A percentile compares a stretch with the other conserved stretches of the same genome.
phyloP scores from a whole-genome alignment of 108 stramenopile genomes.

The Discostella stelligeroides region DNA sequence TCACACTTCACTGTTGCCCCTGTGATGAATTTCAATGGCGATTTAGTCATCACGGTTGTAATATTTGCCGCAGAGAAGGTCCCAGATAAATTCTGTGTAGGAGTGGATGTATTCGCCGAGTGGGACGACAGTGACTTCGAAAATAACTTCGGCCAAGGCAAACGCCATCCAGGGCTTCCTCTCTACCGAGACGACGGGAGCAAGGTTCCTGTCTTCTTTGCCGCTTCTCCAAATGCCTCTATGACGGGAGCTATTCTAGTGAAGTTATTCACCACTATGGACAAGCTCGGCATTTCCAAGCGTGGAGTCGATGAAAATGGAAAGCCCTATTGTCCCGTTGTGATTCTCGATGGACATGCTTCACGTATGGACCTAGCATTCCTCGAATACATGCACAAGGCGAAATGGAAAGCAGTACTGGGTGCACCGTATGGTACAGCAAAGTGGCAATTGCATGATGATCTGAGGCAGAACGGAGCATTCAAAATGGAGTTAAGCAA shows the following conservation, averaged over 20 bases:
- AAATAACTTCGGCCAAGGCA: neutral
- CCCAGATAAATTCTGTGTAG: neutral
- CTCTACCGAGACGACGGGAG: neutral
- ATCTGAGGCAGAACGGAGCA: neutral
- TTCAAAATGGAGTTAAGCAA: neutral
- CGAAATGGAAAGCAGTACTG: neutral
- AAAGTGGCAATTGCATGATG: conserved; percentile 1
- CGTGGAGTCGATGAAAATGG: neutral
- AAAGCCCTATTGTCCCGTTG: too few relatives aligned
- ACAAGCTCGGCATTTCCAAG: neutral
- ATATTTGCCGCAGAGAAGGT: neutral
- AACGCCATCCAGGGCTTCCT: neutral
- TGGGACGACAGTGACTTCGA: neutral
- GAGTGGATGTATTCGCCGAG: neutral
- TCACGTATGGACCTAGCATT: neutral
- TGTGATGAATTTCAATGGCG: neutral
- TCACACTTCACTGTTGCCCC: neutral
- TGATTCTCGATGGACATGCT: too few relatives aligned
- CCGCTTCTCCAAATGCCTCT: neutral
- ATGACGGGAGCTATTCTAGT: neutral
- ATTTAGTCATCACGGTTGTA: neutral
- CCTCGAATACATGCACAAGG: neutral
- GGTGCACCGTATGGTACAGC: neutral
- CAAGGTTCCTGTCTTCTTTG: conserved; percentile 2
- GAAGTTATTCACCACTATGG: neutral